Evolutionary conservation across 177 flowering plant species (phyloP), one percentile per base, ranked within the genome.

Genomic region (Vitis hybrid): DNA sequence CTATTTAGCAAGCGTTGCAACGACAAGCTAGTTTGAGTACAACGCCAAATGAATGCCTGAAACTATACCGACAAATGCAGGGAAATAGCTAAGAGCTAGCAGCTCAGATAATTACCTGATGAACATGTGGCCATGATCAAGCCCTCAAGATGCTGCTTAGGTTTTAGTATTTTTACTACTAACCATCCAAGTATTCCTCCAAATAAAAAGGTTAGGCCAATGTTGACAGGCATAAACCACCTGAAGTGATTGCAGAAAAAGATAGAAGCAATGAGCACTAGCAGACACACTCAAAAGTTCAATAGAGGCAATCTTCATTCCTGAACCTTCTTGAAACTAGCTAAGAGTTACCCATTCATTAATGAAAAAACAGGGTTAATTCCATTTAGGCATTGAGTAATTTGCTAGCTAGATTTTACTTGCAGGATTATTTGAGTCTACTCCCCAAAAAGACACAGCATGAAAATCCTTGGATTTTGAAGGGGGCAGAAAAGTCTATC

Each of bases 211-310:
- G 88, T 87, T 59, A 96, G 60, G 27, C 91, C 97, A 14, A 91
- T 80, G 62, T 93, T 96, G 0, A 96, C 61, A 0, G 98, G 98
- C 99, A 96, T 96, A 77, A 89, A 95, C 98, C 99, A 95, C 99
- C 99, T 94, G 79, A 7, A 73, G 1, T 21, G 52, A 62, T 46
- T 18, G 13, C 6, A 66, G 3, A 18, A 35, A 11, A 48, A 8
- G 27, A 17, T 13, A 12, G 9, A 64, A 53, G 17, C 20, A 62
- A 41, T 51, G 13, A 54, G 12, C 2, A 21, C 24, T 20, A 30
- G 54, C n/a, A 13, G 11, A 56, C 41, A 41, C 15, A 1, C 59
- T 11, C 9, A 51, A 66, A 68, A 57, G 13, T 8, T 10, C 14
- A 15, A 8, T 3, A 63, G n/a, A 2, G 48, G 11, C 60, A 62